Evolutionary conservation across 2,329 filamentous ascomycete species (phyloP), one percentile per base, ranked within the genome.

Genomic region (Colletotrichum graminicola): DNA sequence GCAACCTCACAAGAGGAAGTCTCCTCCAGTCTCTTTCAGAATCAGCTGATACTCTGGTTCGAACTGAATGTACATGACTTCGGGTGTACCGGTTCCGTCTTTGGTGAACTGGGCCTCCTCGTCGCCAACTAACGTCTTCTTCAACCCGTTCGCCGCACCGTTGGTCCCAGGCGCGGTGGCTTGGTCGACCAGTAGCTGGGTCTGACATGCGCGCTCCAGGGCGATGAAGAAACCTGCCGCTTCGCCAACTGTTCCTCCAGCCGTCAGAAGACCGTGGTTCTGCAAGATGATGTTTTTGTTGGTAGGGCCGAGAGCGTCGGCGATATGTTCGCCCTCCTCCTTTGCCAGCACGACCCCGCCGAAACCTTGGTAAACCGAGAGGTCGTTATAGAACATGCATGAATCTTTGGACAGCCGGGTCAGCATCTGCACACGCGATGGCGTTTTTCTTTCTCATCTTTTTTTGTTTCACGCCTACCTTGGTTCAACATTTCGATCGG

Each of bases 261-360:
- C 89, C 0, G 91, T 93, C 52, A 94, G 78, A 5, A 94, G 80
- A 0, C 92, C 92, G 76, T 94, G 92, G 77, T 93, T 94, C 74
- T 90, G 84, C 49, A 93, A 78, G 60, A 93, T 91, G 74, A 90
- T 82, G 21, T 86, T 90, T 78, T 85, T 91, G 71, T 86, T 88
- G 0, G 82, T 79, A 0, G 74, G 69, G 0, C 91, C 91, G 1
- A 94, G 81, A 0, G 91, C 87, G 21, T 83, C 82, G 0, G 91
- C 91, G 70, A 94, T 86, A 23, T 85, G 82, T 61, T 84, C 80
- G 0, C 91, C 91, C 77, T 94, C 91, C 66, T 92, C 77, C 82
- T 88, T 73, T 85, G 89, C 76, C 85, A 92, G 78, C 0, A 85
- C 83, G 14, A 85, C 82, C 11, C 83, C 83, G 2, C 82, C 83